Conservation (phyloP, 768 basidiomycete genomes). For the Pisolithus orientalis region DNA sequence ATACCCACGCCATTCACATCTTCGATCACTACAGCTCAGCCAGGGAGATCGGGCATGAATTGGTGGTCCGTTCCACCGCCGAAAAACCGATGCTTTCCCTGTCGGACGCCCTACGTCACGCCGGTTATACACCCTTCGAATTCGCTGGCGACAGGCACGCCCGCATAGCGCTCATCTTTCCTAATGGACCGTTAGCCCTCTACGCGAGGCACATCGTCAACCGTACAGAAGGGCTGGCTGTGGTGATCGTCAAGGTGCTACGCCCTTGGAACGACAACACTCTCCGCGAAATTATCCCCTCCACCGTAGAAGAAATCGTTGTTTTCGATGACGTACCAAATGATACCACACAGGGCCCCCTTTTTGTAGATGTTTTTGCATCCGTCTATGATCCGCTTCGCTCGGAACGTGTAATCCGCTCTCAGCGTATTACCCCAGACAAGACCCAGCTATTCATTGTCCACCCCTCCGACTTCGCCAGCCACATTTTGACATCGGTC, state of each 20-base stretch:
- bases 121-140: constrained; percentile 73
- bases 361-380: constrained; percentile 70
- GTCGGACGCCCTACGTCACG: constrained; percentile 43
- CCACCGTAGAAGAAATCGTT: constrained; percentile 51
- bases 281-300: constrained; percentile 55
- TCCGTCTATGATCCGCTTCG: constrained; percentile 40
- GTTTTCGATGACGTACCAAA: constrained; percentile 77
- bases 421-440: constrained; percentile 54
- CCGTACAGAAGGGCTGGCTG: constrained; percentile 46
- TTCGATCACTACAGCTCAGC: constrained; percentile 82
- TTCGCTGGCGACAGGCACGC: constrained; percentile 65
- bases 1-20: constrained; percentile 76
- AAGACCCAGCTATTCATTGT: constrained; percentile 48
- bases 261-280: constrained; percentile 74
- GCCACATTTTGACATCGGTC: constrained; percentile 30
- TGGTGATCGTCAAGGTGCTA: constrained; percentile 70
- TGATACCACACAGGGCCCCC: constrained; percentile 50
- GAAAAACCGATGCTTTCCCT: constrained; percentile 30
- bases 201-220: constrained; percentile 47
- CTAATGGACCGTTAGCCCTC: constrained; percentile 75
- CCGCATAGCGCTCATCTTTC: constrained; percentile 57
- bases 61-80: constrained; percentile 33
- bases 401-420: constrained; percentile 37
- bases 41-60: constrained; percentile 64
- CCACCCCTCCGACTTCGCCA: constrained; percentile 36